phyloP scores from a whole-genome alignment of 2,329 filamentous ascomycete genomes.

The Trichoderma asperellum region DNA sequence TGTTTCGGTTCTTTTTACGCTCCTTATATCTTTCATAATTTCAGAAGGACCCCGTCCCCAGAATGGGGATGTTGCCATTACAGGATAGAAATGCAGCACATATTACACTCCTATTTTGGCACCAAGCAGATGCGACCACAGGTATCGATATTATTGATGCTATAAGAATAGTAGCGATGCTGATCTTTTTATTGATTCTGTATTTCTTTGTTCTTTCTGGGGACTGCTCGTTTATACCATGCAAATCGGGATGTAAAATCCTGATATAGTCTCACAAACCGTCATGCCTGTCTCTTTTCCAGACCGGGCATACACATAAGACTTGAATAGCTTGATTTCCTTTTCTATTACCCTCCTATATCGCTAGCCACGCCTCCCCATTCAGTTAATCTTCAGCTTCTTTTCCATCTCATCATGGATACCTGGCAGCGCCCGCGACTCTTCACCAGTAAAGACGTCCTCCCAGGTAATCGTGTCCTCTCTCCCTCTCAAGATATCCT shows the following conservation, averaged over 20 bases:
- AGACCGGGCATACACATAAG: background rate
- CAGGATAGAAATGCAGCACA: slow-evolving; percentile 34
- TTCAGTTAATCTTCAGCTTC: slow-evolving; percentile 74
- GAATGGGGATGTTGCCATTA: slow-evolving; percentile 29
- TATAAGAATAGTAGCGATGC: background rate
- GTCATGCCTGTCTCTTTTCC: background rate
- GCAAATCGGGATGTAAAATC: background rate
- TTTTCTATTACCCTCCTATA: background rate
- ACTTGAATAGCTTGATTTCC: background rate
- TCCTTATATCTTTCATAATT: slow-evolving; percentile 14
- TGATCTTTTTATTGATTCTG: background rate
- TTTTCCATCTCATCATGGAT: slow-evolving; percentile 95
- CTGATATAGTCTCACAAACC: background rate
- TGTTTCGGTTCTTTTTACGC: slow-evolving; percentile 15
- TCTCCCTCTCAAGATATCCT: slow-evolving; percentile 82
- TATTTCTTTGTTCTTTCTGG: background rate
- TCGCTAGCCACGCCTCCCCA: background rate
- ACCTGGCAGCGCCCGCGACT: slow-evolving; percentile 68
- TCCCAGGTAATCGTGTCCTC: slow-evolving; percentile 87
- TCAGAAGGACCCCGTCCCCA: background rate
- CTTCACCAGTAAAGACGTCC: slow-evolving; percentile 84
- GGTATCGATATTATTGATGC: background rate
- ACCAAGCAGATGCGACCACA: background rate
- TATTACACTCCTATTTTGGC: background rate
- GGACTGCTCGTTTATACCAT: slow-evolving; percentile 3